Evolutionary conservation across 352 stramenopile species (phyloP), one percentile per base, ranked within the genome.

Genomic region (Peronospora tabacina): DNA sequence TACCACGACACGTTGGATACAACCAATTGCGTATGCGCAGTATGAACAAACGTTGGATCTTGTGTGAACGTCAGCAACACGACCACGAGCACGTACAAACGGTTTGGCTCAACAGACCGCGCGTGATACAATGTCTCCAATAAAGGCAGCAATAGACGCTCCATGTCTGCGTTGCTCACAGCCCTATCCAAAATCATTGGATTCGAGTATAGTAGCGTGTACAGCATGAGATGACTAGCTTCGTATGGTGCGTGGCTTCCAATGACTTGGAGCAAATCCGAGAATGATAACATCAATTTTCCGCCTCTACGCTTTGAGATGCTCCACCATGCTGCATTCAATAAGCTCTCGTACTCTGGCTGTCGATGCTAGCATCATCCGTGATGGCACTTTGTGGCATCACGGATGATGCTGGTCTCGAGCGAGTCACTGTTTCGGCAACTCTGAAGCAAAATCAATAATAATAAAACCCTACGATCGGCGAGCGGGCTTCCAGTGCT

Each of bases 11-110:
- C 73, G 19, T 70, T 74, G 30, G 72, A 60, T 12, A 86, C 60
- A 37, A 87, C 50, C 32, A 75, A 58, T 24, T 80, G 78, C 0
- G 70, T 72, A 44, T 92, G 78, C n/a, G 80, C 70, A 8, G 66
- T 64, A 5, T 60, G 58, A 16, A 89, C 76, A 52, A 92, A 87
- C 26, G 57, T 41, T 6, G 66, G 40, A 22, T 87, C 65, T 37
- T 88, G 75, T 5, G 78, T 87, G 40, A 76, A 81, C 12, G 72
- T 81, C 16, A 90, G 52, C 43, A 92, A 40, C 19, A 82, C 67
- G 28, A 87, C 80, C 30, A 90, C 63, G 10, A 87, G 53, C 66
- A 90, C 75, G 45, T 87, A 92, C 22, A 92, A 55, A 0, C 70
- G 71, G 7, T 63, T 81, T 17, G 80, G 75, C 15, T 82, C 72